Conservation (phyloP, 129 eudicot species). For the Chrysanthemum makinoi region DNA sequence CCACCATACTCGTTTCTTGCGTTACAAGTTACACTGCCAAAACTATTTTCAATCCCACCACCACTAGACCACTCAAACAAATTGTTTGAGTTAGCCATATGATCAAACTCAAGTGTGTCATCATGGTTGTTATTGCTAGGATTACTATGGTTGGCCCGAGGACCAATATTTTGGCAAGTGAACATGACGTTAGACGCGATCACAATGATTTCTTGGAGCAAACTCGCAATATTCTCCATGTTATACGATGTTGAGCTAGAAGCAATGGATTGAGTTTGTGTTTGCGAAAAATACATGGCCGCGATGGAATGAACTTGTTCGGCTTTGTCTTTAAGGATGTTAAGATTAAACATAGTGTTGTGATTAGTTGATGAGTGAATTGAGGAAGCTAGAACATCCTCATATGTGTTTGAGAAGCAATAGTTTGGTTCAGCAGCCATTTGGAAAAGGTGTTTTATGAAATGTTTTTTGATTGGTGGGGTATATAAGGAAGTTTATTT, state of each 20-base stretch:
- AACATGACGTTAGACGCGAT: slow-evolving; percentile 75
- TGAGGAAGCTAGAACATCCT: slow-evolving; percentile 35
- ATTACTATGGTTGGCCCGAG: slow-evolving; percentile 13
- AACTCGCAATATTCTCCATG: slow-evolving; percentile 40
- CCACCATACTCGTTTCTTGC: slow-evolving; percentile 17
- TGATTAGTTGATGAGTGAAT: slow-evolving; percentile 32
- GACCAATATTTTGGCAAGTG: slow-evolving; percentile 60
- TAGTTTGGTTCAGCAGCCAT: slow-evolving; percentile 42
- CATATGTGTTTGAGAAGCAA: slow-evolving; percentile 36
- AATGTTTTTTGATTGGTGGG: slow-evolving; percentile 19
- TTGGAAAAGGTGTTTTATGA: slow-evolving; percentile 19
- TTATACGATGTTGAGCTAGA: slow-evolving; percentile 18
- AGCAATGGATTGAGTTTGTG: slow-evolving; percentile 37
- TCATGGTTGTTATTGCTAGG: background rate
- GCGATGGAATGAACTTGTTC: slow-evolving; percentile 49
- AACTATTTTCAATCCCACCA: slow-evolving; percentile 32
- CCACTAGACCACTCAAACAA: slow-evolving; percentile 27
- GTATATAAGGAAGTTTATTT: slow-evolving; percentile 13
- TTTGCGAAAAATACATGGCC: slow-evolving; percentile 28
- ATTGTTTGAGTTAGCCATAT: slow-evolving; percentile 20
- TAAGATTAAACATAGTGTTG: slow-evolving; percentile 40
- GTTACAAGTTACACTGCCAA: slow-evolving; percentile 15
- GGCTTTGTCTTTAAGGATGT: slow-evolving; percentile 54
- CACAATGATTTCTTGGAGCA: slow-evolving; percentile 73
- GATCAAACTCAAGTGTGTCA: slow-evolving; percentile 26